A percentile compares a stretch with the other conserved stretches of the same genome.
Evolutionary conservation across 2,329 filamentous ascomycete genomes (phyloP).

Genomic region (Colletotrichum sp.): DNA sequence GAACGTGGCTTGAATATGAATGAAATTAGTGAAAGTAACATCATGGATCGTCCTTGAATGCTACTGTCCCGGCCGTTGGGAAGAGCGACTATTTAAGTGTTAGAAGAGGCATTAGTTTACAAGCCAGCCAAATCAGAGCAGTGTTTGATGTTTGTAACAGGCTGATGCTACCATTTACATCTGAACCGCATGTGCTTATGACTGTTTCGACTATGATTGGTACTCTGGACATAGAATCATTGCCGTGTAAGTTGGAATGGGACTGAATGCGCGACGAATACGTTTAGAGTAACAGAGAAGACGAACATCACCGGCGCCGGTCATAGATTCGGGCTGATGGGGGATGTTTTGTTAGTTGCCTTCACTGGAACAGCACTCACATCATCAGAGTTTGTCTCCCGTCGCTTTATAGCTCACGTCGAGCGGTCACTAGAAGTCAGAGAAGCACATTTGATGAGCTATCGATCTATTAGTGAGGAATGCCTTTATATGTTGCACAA

Average conservation of each 20-base stretch:
- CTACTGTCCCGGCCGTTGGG: rapidly evolving
- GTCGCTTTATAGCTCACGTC: not conserved
- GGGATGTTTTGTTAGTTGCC: rapidly evolving
- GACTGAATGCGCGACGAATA: not conserved
- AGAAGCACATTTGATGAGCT: not conserved
- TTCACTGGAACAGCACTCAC: not conserved
- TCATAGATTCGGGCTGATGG: rapidly evolving
- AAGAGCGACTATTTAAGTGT: rapidly evolving
- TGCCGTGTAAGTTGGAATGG: rapidly evolving
- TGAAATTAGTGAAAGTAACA: no score
- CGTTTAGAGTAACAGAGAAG: rapidly evolving
- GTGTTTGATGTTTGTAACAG: rapidly evolving
- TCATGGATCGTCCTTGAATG: no score
- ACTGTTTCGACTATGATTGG: rapidly evolving
- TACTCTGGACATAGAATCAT: not conserved
- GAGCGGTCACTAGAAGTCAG: rapidly evolving
- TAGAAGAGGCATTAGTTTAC: not conserved
- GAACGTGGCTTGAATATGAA: not conserved
- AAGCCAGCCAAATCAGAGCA: not conserved
- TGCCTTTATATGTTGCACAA: not conserved
- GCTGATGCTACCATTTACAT: no score
- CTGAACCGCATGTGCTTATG: not conserved
- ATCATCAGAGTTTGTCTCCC: no score
- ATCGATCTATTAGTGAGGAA: rapidly evolving
- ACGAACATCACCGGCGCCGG: not conserved